Conservation (phyloP, 176 grass and related monocot species). For the Zoysia pacifica region DNA sequence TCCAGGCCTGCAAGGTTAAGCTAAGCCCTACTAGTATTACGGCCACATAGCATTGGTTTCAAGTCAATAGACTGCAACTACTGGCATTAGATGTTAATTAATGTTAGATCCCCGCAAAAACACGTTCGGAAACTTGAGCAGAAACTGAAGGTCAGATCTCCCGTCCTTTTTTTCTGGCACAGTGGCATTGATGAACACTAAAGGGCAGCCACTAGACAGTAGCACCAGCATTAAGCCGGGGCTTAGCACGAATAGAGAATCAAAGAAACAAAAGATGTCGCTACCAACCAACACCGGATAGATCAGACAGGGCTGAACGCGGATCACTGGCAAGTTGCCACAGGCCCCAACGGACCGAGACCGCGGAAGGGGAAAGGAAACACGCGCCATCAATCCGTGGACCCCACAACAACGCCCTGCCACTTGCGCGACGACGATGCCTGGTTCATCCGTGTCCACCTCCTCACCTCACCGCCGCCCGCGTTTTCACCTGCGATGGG, state of each 20-base stretch:
- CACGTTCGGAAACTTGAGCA: constrained; percentile 7
- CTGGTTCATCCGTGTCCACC: neutral
- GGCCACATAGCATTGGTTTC: no score
- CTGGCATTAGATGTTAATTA: neutral
- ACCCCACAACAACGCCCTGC: constrained; percentile 33
- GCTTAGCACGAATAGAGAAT: neutral
- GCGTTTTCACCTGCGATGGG: neutral
- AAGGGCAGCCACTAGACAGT: neutral
- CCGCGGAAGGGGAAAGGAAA: neutral
- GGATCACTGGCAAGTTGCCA: constrained; percentile 35
- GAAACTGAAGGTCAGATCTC: neutral
- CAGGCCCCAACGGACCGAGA: constrained; percentile 35
- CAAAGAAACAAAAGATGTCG: neutral
- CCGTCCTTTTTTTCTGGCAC: neutral
- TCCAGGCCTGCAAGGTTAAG: neutral
- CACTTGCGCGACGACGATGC: constrained; percentile 37
- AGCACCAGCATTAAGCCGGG: neutral
- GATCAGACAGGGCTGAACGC: constrained; percentile 4
- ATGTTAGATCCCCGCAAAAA: neutral
- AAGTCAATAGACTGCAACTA: neutral
- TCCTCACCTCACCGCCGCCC: neutral
- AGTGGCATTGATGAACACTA: constrained; percentile 7
- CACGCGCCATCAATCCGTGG: constrained; percentile 38
- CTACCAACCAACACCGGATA: constrained; percentile 6
- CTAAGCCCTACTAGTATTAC: no score